These are phyloP conservation scores for Hanseniaspora mollemarum DNA, from an alignment of 805 yeast genomes.

Conservation along the genomic window DNA sequence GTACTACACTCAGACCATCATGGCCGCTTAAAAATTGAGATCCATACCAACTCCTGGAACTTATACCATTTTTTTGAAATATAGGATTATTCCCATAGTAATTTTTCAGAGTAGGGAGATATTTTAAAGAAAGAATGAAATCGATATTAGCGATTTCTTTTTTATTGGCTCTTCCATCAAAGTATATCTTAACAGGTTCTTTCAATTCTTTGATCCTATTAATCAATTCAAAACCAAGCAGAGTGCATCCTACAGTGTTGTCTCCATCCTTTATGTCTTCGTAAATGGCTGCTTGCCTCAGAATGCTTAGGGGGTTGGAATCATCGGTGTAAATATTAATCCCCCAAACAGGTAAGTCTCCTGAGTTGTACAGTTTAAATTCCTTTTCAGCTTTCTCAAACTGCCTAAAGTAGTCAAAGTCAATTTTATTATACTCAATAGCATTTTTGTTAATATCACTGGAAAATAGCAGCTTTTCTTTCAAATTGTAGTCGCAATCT, in stretches of 20 bases:
- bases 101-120: slow-evolving; percentile 51
- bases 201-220: slow-evolving; percentile 23
- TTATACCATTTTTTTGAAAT: slow-evolving; percentile 52
- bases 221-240: slow-evolving; percentile 27
- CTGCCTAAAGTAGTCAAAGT: slow-evolving; percentile 1
- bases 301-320: slow-evolving; percentile 64
- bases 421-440: not conserved
- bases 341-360: slow-evolving; percentile 55
- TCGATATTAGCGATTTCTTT: not conserved
- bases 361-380: not conserved
- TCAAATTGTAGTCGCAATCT: slow-evolving; percentile 1
- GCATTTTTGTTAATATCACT: not conserved
- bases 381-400: not conserved
- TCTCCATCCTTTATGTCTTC: slow-evolving; percentile 28
- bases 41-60: slow-evolving; percentile 59
- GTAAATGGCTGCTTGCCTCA: slow-evolving; percentile 65
- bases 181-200: slow-evolving; percentile 1
- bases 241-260: slow-evolving; percentile 23
- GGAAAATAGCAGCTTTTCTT: not conserved
- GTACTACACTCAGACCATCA: slow-evolving; percentile 65
- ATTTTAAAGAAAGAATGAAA: slow-evolving; percentile 4
- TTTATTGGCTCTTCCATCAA: not conserved
- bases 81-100: slow-evolving; percentile 41
- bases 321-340: slow-evolving; percentile 89
- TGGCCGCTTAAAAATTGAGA: slow-evolving; percentile 36